phyloP scores from a whole-genome alignment of 768 basidiomycete genomes.

The Amanita molliuscula region DNA sequence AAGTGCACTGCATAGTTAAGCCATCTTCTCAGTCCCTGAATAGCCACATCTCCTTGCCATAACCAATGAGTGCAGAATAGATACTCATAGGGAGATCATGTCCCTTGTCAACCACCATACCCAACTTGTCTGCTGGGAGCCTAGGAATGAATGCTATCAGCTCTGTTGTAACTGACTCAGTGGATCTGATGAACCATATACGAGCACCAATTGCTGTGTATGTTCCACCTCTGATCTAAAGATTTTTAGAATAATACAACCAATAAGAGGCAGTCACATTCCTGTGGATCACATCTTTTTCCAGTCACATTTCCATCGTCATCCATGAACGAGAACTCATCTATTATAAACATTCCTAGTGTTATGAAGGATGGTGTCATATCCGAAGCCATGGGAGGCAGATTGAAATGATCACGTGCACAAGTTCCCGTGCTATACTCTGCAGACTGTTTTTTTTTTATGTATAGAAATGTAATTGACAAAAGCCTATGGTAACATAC shows the following conservation, averaged over 20 bases:
- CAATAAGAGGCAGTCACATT: conserved; percentile 15
- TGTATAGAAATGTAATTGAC: no score
- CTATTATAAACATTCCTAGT: conserved; percentile 89
- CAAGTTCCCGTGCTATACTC: no score
- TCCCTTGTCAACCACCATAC: conserved; percentile 82
- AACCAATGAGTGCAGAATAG: conserved; percentile 42
- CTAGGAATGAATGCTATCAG: conserved; percentile 22
- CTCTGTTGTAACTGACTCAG: neutral
- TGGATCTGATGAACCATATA: conserved; percentile 46
- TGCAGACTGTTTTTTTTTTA: no score
- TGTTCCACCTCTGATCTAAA: conserved; percentile 80
- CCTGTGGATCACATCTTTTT: conserved; percentile 38
- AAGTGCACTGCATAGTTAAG: conserved; percentile 60
- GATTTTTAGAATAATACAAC: neutral
- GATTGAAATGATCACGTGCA: no score
- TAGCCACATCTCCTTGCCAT: conserved; percentile 70
- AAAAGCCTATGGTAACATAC: no score
- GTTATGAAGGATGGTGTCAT: conserved; percentile 31
- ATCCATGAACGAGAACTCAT: conserved; percentile 60
- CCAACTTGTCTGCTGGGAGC: conserved; percentile 51
- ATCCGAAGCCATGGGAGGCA: no score
- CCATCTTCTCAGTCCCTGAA: conserved; percentile 47
- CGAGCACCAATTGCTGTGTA: conserved; percentile 75
- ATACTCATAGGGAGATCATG: conserved; percentile 59
- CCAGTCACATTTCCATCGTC: conserved; percentile 43